Conservation (phyloP, 2,329 filamentous ascomycete species). For the Coniella lustricola region DNA sequence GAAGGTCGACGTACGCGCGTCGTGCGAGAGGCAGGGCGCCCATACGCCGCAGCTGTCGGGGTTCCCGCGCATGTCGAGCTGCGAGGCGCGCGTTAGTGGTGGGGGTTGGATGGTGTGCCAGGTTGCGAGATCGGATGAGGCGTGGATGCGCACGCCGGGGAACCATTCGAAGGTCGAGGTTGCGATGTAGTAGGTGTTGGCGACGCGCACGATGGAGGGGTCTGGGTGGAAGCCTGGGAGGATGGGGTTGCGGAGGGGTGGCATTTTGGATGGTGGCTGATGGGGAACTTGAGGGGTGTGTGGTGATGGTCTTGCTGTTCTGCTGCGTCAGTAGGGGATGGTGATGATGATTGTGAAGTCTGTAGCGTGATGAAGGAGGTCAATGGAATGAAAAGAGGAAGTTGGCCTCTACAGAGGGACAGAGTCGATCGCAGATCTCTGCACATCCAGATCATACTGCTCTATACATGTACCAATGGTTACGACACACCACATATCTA, state of each 20-base stretch:
- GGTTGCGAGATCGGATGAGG: conserved; percentile 46
- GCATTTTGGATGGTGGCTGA: conserved; percentile 31
- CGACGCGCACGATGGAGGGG: conserved; percentile 46
- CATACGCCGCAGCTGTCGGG: conserved; percentile 56
- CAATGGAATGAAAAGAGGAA: too few relatives aligned
- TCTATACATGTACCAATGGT: too few relatives aligned
- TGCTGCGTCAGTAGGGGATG: too few relatives aligned
- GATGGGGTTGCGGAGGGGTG: conserved; percentile 44
- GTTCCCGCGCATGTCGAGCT: conserved; percentile 52
- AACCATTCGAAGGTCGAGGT: conserved; percentile 51
- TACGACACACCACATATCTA: too few relatives aligned
- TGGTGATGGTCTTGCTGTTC: background rate
- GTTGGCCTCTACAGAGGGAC: too few relatives aligned
- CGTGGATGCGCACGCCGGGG: conserved; percentile 48
- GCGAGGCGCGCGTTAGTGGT: conserved; percentile 41
- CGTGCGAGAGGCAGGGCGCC: conserved; percentile 57
- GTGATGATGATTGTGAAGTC: background rate
- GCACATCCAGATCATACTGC: too few relatives aligned
- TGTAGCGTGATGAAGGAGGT: too few relatives aligned
- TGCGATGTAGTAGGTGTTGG: conserved; percentile 48
- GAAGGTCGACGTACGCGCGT: conserved; percentile 43
- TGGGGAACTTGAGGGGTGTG: too few relatives aligned
- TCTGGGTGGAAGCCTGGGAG: conserved; percentile 51
- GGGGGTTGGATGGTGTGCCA: conserved; percentile 38
- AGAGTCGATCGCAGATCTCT: too few relatives aligned